Base-by-base conservation (phyloP, 2,329 filamentous ascomycete species). In the Drechslerella dactyloides region DNA sequence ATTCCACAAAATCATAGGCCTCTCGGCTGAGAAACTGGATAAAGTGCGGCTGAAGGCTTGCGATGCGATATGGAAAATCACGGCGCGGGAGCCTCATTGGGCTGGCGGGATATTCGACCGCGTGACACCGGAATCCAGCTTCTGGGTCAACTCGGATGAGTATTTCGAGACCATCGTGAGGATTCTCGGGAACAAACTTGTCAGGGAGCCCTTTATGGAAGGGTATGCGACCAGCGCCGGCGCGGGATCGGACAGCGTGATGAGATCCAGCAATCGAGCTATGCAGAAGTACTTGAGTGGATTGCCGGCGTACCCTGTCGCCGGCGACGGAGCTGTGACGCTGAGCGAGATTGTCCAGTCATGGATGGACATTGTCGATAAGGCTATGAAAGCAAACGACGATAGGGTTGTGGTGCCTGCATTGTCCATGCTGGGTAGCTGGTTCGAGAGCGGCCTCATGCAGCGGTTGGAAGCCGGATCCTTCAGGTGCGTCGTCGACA, bases 21-120 rank as follows among this genome's bases (percentile, higher is more conserved):
- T 97, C 13, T 88, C 91, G 1, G 86, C 90, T 0, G 94, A 99
- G 80, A 97, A 96, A 78, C 84, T 97, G 1, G 93, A 97, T 79
- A 90, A 91, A 73, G 89, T 97, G 17, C 87, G 94, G 23, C 82
- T 85, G 0, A 84, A 86, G 74, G 89, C 88, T 0, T 86, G 89
- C 72, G 80, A 82, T 33, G 83, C 83, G 8, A 76, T 88, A 51
- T 59, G 81, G 78, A 61, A 79, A 76, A 79, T 84, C 10, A 82
- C 82, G 0, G 4, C 76, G 81, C 60, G 63, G 35, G 65, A 73
- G 10, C 23, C 56, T 11, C 46, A 59, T 11, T 72, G 63, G 52
- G 53, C 59, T 1, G 61, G 52, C 10, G 65, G 59, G 4, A 72
- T 66, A 11, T 64, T 76, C 24, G 52, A 75, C 19, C 69, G 73